phyloP scores from a whole-genome alignment of 2,329 filamentous ascomycete genomes.

The Aspergillus sp. region DNA sequence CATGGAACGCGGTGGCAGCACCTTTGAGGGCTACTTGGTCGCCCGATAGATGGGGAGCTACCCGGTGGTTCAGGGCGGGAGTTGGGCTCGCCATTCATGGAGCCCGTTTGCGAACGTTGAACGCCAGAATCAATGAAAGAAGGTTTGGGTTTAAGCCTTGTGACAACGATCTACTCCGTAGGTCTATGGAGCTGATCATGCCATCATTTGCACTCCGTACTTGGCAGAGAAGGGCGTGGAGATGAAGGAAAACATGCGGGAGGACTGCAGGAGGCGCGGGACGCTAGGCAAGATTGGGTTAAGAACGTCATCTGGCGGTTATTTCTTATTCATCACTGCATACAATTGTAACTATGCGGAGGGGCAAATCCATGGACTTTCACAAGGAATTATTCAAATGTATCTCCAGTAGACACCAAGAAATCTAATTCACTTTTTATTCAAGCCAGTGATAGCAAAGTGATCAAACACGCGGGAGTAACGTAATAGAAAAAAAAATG shows the following conservation, averaged over 20 bases:
- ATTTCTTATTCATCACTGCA: too few relatives aligned
- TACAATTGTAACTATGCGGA: too few relatives aligned
- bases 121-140: not conserved
- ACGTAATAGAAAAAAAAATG: too few relatives aligned
- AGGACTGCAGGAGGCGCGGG: not conserved
- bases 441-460: too few relatives aligned
- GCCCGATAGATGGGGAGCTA: conserved; percentile 21
- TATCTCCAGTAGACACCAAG: too few relatives aligned
- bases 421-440: too few relatives aligned
- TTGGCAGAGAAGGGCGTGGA: not conserved
- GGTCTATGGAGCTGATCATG: not conserved
- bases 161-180: too few relatives aligned
- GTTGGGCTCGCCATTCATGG: conserved; percentile 33
- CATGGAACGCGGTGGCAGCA: conserved; percentile 37
- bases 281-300: not conserved
- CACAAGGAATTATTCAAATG: too few relatives aligned
- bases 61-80: conserved; percentile 27
- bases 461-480: too few relatives aligned
- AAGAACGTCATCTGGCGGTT: not conserved
- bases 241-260: not conserved
- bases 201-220: not conserved
- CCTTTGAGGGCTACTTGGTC: conserved; percentile 35
- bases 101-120: conserved; percentile 6
- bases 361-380: too few relatives aligned
- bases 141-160: too few relatives aligned